These are phyloP conservation scores for Thielaviopsis euricoi DNA, from an alignment of 2,329 filamentous ascomycete species.

Conservation along the genomic window DNA sequence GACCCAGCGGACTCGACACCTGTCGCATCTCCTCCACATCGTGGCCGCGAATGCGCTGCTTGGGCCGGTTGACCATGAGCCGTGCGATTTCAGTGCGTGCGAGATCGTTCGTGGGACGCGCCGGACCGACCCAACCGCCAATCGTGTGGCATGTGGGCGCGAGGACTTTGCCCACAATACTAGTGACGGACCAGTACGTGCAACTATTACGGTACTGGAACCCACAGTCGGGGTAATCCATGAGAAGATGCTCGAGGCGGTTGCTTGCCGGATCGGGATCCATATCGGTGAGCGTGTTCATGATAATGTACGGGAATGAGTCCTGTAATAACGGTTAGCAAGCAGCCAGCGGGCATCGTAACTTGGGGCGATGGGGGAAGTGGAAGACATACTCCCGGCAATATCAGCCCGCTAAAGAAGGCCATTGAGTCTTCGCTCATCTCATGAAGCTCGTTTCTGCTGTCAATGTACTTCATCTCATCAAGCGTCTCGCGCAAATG, in stretches of 20 bases:
- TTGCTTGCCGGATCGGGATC: slow-evolving; percentile 52
- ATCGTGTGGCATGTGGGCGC: slow-evolving; percentile 54
- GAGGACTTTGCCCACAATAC: slow-evolving; percentile 60
- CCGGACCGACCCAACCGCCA: slow-evolving; percentile 60
- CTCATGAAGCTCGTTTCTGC: slow-evolving; percentile 38
- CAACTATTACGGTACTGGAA: slow-evolving; percentile 61
- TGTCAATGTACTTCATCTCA: slow-evolving; percentile 42
- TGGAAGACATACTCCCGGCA: slow-evolving; percentile 45
- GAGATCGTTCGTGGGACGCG: slow-evolving; percentile 50
- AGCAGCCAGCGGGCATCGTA: too few relatives aligned
- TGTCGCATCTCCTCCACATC: slow-evolving; percentile 51
- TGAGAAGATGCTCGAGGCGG: slow-evolving; percentile 48
- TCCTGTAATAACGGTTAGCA: slow-evolving; percentile 21
- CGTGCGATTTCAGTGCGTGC: slow-evolving; percentile 52
- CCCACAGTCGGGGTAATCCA: slow-evolving; percentile 51
- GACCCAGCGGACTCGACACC: slow-evolving; percentile 53
- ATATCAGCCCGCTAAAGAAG: slow-evolving; percentile 57
- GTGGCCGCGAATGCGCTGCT: slow-evolving; percentile 36
- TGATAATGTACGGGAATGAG: slow-evolving; percentile 56
- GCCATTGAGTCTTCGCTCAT: slow-evolving; percentile 58
- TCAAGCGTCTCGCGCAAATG: slow-evolving; percentile 50
- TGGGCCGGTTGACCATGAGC: slow-evolving; percentile 43
- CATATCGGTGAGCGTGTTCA: slow-evolving; percentile 63
- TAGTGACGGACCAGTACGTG: slow-evolving; percentile 60
- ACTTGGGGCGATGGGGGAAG: too few relatives aligned